Evolutionary conservation across 345 rosid species (phyloP), one percentile per base, ranked within the genome.

Genomic region (Clarkia xantiana): DNA sequence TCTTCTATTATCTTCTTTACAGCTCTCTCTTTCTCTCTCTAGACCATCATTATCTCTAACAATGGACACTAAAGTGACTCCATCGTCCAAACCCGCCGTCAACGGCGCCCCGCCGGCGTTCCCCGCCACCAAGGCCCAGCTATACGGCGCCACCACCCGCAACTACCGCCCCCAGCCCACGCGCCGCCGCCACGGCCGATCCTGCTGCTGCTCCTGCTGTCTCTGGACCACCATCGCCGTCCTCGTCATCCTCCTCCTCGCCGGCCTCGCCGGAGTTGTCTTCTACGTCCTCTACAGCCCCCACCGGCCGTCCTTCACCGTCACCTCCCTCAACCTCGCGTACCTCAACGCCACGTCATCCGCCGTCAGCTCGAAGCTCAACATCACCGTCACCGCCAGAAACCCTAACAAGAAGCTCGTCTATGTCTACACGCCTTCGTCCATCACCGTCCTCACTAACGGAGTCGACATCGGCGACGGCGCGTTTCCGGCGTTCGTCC

Each of bases 341-440:
- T 43, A 63, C 48, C 44, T 69, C 36, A 67, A 66, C 65, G 42
- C 70, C 53, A 51, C 72, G 40, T 54, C 78, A 16, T 69, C 74
- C 39, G 70, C 25, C 40, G 57, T 90, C 54, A 20, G 39, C 67
- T 71, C 96, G 59, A 62, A 65, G 55, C 75, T 91, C 62, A 58
- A 72, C 46, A 68, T 91, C 73, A 65, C 73, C 63, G 67, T 86
- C 54, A 65, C 78, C 51, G 69, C 96, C 6, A 72, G 51, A 57
- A 91, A 91, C 79, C 86, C 94, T 0, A 91, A 91, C 77, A 81
- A 75, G 43, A 82, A 86, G 55, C 53, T 84, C 14, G 73, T 76
- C 7, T 91, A 61, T 69, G 41, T 43, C 61, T 91, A 91, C 64
- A 69, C 69, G 44, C 71, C 57, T 14, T 49, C 65, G 13, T 34